Percentiles rank a stretch among this genome's conserved stretches.
Evolutionary conservation across 345 rosid genomes (phyloP).

Genomic region (Ailanthus altissimus): DNA sequence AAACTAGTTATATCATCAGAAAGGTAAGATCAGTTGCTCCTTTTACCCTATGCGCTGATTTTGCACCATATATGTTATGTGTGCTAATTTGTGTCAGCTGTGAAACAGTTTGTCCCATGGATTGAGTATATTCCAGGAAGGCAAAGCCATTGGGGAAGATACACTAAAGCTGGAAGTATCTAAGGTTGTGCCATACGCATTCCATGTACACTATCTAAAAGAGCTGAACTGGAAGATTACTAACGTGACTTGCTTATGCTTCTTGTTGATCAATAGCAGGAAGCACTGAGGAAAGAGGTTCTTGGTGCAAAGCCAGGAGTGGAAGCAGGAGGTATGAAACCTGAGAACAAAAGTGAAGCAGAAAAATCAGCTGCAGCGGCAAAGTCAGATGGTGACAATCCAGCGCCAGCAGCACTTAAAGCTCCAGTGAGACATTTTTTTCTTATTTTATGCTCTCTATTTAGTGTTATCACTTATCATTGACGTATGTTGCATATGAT

Average conservation of each 20-base stretch:
- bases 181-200: slow-evolving; percentile 34
- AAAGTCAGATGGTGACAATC: slow-evolving; percentile 40
- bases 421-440: slow-evolving; percentile 41
- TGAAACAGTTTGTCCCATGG: slow-evolving; percentile 82
- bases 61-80: neutral
- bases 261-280: slow-evolving; percentile 38
- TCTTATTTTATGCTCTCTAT: neutral
- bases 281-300: slow-evolving; percentile 29
- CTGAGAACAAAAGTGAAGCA: slow-evolving; percentile 47
- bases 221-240: neutral
- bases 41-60: neutral
- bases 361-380: slow-evolving; percentile 41
- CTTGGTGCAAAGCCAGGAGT: slow-evolving; percentile 38
- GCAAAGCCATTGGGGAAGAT: slow-evolving; percentile 50
- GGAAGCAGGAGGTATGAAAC: slow-evolving; percentile 35
- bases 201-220: neutral
- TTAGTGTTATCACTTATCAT: neutral
- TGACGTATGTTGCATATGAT: neutral
- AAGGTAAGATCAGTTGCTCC: slow-evolving; percentile 46
- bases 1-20: slow-evolving; percentile 76
- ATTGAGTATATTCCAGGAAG: slow-evolving; percentile 73
- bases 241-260: neutral
- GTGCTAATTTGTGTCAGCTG: slow-evolving; percentile 17
- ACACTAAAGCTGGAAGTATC: slow-evolving; percentile 53
- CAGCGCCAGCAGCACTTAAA: slow-evolving; percentile 40